Conservation (phyloP, 768 basidiomycete genomes). For the Phallus indusiatus region DNA sequence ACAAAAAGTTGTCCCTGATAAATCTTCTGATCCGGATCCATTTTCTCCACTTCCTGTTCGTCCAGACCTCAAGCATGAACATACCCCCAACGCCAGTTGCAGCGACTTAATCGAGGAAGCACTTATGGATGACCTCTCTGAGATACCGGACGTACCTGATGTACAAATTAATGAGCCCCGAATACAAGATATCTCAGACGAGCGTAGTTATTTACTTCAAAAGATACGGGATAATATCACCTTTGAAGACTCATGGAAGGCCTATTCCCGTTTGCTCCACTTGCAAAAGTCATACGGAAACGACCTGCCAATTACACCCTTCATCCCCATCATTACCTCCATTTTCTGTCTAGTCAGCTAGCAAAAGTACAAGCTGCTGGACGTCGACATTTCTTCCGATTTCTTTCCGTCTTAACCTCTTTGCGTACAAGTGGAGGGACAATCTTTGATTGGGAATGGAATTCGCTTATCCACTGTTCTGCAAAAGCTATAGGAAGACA, state of each 20-base stretch:
- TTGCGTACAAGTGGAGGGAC: conserved; percentile 46
- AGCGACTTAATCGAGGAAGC: neutral
- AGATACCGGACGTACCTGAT: neutral
- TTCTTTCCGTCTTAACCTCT: conserved; percentile 57
- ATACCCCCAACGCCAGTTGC: neutral
- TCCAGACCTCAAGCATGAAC: neutral
- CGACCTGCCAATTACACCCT: neutral
- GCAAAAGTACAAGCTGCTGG: conserved; percentile 44
- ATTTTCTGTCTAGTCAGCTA: conserved; percentile 54
- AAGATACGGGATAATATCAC: conserved; percentile 9
- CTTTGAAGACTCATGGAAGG: conserved; percentile 31
- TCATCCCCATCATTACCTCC: conserved; percentile 38
- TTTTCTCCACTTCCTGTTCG: neutral
- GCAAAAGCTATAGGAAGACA: conserved; percentile 59
- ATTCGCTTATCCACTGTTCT: conserved; percentile 57
- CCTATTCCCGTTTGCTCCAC: conserved; percentile 28
- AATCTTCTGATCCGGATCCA: neutral
- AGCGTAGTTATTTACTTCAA: neutral
- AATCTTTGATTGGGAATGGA: conserved; percentile 65
- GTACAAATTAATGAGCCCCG: neutral
- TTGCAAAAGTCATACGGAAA: conserved; percentile 9
- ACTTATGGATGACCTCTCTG: neutral
- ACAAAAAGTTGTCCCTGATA: neutral
- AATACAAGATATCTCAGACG: neutral
- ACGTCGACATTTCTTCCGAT: conserved; percentile 48